phyloP scores from a whole-genome alignment of 768 basidiomycete genomes.

The Tylopilus sp. region DNA sequence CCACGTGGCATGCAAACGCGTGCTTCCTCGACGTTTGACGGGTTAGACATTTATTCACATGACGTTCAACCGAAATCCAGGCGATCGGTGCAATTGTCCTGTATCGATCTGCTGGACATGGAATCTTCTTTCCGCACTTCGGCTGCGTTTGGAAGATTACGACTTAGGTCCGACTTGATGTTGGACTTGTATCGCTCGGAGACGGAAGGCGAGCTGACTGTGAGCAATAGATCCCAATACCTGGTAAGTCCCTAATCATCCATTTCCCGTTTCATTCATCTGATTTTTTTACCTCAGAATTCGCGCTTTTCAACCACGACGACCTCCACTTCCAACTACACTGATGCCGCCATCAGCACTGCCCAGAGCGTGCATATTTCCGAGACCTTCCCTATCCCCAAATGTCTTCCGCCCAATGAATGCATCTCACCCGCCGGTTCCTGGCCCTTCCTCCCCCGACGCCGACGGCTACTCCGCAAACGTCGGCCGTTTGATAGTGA shows the following conservation, averaged over 20 bases:
- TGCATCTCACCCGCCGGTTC: constrained; percentile 16
- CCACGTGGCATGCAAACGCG: constrained; percentile 16
- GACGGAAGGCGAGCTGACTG: constrained; percentile 11
- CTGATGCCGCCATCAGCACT: constrained; percentile 12
- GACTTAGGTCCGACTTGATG: constrained; percentile 22
- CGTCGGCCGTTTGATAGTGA: constrained; percentile 19
- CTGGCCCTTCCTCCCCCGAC: constrained; percentile 24
- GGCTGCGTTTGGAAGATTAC: constrained; percentile 12
- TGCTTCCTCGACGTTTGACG: constrained; percentile 31
- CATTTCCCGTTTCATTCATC: neutral
- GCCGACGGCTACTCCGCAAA: constrained; percentile 29
- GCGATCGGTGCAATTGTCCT: constrained; percentile 20
- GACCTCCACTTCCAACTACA: constrained; percentile 31
- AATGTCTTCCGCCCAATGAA: neutral
- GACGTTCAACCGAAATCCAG: constrained; percentile 16
- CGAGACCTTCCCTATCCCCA: constrained; percentile 4
- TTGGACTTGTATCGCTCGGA: constrained; percentile 15
- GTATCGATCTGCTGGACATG: constrained; percentile 20
- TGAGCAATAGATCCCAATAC: neutral
- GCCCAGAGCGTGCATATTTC: constrained; percentile 1
- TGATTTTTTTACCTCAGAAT: constrained; percentile 13
- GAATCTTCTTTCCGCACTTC: constrained; percentile 15
- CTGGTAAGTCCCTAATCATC: constrained; percentile 15
- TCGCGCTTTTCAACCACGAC: constrained; percentile 37
- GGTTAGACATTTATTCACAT: constrained; percentile 29